These are phyloP conservation scores for Tulasnella calospora DNA, from an alignment of 768 basidiomycete genomes.

Conservation along the genomic window DNA sequence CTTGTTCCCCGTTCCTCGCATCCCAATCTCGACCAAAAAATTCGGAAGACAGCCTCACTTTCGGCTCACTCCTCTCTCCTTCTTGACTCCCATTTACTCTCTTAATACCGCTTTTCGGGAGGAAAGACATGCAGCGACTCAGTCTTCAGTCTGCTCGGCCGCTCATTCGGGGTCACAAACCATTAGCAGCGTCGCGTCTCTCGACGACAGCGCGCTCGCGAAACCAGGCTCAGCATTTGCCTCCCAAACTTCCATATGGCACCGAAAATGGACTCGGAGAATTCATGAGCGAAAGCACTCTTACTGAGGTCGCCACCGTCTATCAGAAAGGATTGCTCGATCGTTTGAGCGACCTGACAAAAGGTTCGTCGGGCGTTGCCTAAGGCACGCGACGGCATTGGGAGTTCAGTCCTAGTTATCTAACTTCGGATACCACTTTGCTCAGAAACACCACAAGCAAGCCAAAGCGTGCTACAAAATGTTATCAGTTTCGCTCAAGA, in stretches of 20 bases:
- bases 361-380: constrained; percentile 45
- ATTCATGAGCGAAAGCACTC: constrained; percentile 70
- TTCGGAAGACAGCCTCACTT: background rate
- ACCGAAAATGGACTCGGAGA: constrained; percentile 67
- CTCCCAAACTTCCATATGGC: constrained; percentile 53
- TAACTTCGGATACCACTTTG: constrained; percentile 1
- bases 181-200: constrained; percentile 9
- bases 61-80: background rate
- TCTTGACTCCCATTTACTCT: background rate
- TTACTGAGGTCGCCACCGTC: constrained; percentile 68
- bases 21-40: constrained; percentile 12
- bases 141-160: constrained; percentile 19
- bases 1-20: constrained; percentile 3
- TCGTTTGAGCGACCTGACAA: constrained; percentile 67
- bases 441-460: constrained; percentile 54
- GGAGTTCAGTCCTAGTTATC: background rate
- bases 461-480: constrained; percentile 60
- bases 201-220: constrained; percentile 31
- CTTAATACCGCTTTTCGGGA: background rate
- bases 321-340: constrained; percentile 82
- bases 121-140: background rate
- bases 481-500: constrained; percentile 61
- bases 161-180: constrained; percentile 44
- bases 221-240: constrained; percentile 34
- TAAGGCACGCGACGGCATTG: background rate